Base-by-base conservation (phyloP, 768 basidiomycete species). In the Amanita polypyramis region DNA sequence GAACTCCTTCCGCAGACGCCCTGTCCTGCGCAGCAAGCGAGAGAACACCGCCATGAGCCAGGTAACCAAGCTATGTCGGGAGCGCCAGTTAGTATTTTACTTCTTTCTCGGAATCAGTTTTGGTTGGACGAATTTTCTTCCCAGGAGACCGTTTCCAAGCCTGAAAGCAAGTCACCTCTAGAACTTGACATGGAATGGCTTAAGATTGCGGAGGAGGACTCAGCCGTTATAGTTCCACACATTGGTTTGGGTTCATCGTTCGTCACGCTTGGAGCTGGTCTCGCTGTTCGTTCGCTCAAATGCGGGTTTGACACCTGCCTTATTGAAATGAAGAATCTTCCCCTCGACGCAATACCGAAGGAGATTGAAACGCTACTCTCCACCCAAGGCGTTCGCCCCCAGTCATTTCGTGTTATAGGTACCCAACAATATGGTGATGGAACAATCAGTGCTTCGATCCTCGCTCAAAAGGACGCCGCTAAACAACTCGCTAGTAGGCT, bases 301-400 rank as follows among this genome's bases (percentile, higher is more conserved):
- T 44, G 49, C 20, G 54, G 54, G 14, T 55, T 55, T 47, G 54
- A 55, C 40, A 52, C 52, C 23, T 51, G 50, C 32, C 25, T 40
- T 10, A 37, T 55, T 23, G 43, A 40, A 11, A 47, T 55, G 32
- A 33, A 47, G 23, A 48, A 55, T n/a, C 50, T 55, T 9, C 45
- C 52, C 4, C 33, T 21, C 4, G 40, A 44, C 15, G 45, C 49
- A 7, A 41, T 17, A 4, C 27, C 17, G 1, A 20, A 25, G 12
- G 45, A 53, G 12, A 40, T 53, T 14, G 15, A 33, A 14, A 30
- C 42, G 11, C 14, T 55, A 12, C 52, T 55, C 35, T 30, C 44
- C 6, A 12, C 40, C 7, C 42, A 51, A 20, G 52, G 52, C 42
- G 43, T 39, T 23, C 15, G 23, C 21, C 23, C 25, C 15, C 36